Base-by-base conservation (phyloP, 1,284 basidiomycete genomes). In the Blastosporella zonata region DNA sequence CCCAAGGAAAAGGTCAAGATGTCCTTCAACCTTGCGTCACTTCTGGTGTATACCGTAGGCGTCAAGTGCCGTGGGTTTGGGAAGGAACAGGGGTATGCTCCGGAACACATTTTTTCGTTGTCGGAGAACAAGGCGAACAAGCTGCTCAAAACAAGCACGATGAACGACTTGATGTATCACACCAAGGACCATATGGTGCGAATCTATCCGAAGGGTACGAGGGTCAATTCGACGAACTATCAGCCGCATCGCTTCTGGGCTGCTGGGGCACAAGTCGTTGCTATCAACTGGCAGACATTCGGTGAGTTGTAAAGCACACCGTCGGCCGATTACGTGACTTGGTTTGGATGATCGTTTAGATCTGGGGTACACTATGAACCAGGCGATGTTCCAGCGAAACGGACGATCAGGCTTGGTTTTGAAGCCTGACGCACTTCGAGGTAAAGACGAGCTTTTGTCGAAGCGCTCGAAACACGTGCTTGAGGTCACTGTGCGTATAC, bases 241-340 rank as follows among this genome's bases (percentile, higher is more conserved):
- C 79, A 90, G 56, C 96, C 96, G 3, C 84, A 91, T 67, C 79
- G 87, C 31, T 93, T 84, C 66, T 99, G 96, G 96, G 81, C 83
- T 0, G 84, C 85, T 0, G 96, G 96, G 0, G 84, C 86, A 13
- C 96, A 99, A 67, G 68, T 99, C n/a, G 94, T 97, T 0, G 93
- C 97, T 5, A 78, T 99, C 53, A 99, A 99, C 66, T 98, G 94
- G 91, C 97, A 99, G 68, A 99, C 94, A 0, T 87, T 87, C 58
- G 93, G 91, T 93, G 57, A 47, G 79, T 67, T 17, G 39, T 9
- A 9, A 27, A 6, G 25, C 7, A 7, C 7, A 13, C 12, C 29
- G 12, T 31, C 29, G 3, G 13, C 5, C 29, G 6, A 3, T 3
- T 7, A 31, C 7, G 6, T 31, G 12, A 31, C 13, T 9, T 7